phyloP scores from a whole-genome alignment of 371 early-diverging fungal genomes.

The Rhizopus delemar region DNA sequence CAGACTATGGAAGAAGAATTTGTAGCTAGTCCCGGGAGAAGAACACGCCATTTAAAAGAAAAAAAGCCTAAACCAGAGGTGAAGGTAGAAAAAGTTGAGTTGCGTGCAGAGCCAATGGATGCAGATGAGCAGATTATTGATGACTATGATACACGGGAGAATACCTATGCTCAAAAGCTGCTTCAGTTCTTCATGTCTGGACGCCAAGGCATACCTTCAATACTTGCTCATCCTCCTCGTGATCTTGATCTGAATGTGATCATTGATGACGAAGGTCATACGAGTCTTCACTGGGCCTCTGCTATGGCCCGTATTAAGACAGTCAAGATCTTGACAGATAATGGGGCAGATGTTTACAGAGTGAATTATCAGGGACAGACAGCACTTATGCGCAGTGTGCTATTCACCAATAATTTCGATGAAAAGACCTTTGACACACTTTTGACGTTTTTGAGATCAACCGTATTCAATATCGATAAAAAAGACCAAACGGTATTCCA shows the following conservation, averaged over 20 bases:
- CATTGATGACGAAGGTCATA: conserved; percentile 94
- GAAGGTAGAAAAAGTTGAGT: neutral
- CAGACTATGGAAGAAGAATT: neutral
- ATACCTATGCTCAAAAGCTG: conserved; percentile 43
- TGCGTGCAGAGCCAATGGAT: neutral
- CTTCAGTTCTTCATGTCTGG: conserved; percentile 68
- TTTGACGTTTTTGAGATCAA: conserved; percentile 73
- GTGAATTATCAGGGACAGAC: conserved; percentile 88
- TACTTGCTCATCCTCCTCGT: conserved; percentile 53
- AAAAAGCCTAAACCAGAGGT: neutral
- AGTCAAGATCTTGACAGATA: conserved; percentile 71
- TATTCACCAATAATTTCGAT: conserved; percentile 88
- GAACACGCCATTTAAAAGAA: conserved; percentile 5
- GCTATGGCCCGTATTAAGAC: conserved; percentile 83
- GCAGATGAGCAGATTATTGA: neutral
- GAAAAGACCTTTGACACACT: conserved; percentile 76
- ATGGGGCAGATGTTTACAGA: conserved; percentile 72
- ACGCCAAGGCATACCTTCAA: conserved; percentile 46
- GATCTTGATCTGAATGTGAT: conserved; percentile 81
- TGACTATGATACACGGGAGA: conserved; percentile 18
- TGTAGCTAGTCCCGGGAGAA: neutral
- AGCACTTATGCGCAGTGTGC: conserved; percentile 87
- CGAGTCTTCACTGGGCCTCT: conserved; percentile 95
- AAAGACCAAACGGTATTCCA: conserved; percentile 89
- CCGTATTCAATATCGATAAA: conserved; percentile 78